A percentile compares a stretch with the other conserved stretches of the same genome.
Conservation (phyloP, 1,284 basidiomycete species). For the Vanrija sp. region DNA sequence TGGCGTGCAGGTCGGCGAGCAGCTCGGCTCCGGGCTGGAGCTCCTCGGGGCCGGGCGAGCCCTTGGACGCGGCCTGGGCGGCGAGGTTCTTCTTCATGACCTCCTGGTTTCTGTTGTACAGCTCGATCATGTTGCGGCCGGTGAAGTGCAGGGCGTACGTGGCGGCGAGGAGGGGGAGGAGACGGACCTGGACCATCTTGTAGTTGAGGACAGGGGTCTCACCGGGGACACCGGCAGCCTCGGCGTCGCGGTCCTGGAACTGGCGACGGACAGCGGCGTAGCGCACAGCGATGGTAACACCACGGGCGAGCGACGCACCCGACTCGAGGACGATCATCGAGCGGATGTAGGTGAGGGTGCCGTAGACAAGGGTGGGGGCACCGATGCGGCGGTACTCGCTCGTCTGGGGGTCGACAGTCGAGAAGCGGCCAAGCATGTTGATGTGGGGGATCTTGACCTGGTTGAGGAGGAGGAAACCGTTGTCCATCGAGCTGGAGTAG, state of each 20-base stretch:
- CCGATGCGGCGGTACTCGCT: constrained; percentile 47
- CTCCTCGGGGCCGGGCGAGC: constrained; percentile 18
- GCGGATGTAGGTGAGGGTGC: constrained; percentile 55
- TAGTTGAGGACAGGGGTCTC: constrained; percentile 59
- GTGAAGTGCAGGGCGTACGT: constrained; percentile 57
- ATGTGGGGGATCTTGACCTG: constrained; percentile 57
- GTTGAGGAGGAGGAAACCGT: constrained; percentile 55
- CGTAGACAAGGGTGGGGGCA: constrained; percentile 57
- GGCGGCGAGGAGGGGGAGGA: constrained; percentile 58
- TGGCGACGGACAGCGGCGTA: constrained; percentile 56
- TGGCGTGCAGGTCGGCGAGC: constrained; percentile 18
- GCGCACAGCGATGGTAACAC: constrained; percentile 56
- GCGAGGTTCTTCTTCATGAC: constrained; percentile 18
- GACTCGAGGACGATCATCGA: constrained; percentile 57
- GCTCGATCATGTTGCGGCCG: constrained; percentile 48
- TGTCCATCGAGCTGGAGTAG: constrained; percentile 48
- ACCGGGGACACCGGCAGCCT: constrained; percentile 41
- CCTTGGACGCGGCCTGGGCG: background rate
- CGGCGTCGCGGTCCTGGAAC: constrained; percentile 49
- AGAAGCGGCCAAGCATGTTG: constrained; percentile 60
- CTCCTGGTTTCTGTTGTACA: constrained; percentile 37
- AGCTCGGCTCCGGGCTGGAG: constrained; percentile 18
- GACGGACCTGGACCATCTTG: constrained; percentile 57
- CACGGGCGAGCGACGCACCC: constrained; percentile 54
- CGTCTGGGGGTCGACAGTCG: constrained; percentile 52